Conservation (phyloP, 1,139 yeast genomes). For the Suhomyces bribrorum region DNA sequence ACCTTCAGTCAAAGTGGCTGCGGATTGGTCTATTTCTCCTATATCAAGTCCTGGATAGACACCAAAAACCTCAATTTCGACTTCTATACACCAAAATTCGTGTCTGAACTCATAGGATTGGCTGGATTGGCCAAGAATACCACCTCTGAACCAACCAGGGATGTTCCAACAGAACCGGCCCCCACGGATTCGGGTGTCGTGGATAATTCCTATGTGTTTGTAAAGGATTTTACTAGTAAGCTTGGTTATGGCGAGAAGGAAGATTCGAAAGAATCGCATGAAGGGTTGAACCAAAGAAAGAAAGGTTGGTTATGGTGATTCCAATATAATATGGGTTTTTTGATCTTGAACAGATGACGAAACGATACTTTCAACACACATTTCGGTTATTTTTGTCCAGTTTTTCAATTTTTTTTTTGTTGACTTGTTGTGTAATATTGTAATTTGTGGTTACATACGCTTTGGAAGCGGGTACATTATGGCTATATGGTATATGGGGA, state of each 20-base stretch:
- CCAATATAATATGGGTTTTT: background rate
- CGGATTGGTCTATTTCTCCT: slow-evolving; percentile 37
- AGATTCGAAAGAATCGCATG: slow-evolving; percentile 13
- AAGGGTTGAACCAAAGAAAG: slow-evolving; percentile 15
- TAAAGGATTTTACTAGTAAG: slow-evolving; percentile 16
- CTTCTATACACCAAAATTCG: slow-evolving; percentile 3
- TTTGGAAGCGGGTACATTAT: background rate
- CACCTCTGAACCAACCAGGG: background rate
- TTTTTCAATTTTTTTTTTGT: background rate
- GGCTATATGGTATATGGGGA: background rate
- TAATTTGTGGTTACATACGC: background rate
- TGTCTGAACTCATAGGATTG: slow-evolving; percentile 6
- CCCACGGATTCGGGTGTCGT: slow-evolving; percentile 6
- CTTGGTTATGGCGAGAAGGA: slow-evolving; percentile 10
- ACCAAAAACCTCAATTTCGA: slow-evolving; percentile 15
- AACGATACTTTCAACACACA: background rate
- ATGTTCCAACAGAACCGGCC: background rate
- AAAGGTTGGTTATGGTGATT: slow-evolving; percentile 37
- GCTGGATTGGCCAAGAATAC: background rate
- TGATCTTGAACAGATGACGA: no score
- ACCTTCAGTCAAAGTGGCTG: slow-evolving; percentile 31
- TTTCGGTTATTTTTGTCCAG: background rate
- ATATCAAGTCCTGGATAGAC: slow-evolving; percentile 37
- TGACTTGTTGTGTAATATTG: background rate
- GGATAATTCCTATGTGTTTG: slow-evolving; percentile 21